Percentiles rank a stretch among this genome's conserved stretches.
These are phyloP conservation scores for Dactylellina sp. DNA, from an alignment of 2,329 filamentous ascomycete species.

Conservation along the genomic window DNA sequence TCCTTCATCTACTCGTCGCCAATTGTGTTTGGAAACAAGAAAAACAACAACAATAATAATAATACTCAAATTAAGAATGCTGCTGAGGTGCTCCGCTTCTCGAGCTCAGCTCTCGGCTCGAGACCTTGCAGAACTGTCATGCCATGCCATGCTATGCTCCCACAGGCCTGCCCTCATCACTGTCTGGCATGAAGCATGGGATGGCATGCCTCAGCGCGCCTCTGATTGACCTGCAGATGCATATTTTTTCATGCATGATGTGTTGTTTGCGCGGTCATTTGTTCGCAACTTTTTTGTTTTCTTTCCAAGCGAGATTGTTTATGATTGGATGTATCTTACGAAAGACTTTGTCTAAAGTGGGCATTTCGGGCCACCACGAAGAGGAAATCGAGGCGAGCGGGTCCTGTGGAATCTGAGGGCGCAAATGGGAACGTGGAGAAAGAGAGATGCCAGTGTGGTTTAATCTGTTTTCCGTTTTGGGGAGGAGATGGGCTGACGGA, in stretches of 20 bases:
- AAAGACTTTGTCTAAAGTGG: neutral
- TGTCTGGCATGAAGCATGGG: slow-evolving; percentile 8
- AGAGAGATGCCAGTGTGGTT: neutral
- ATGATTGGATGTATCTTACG: slow-evolving; percentile 1
- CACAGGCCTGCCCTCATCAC: slow-evolving; percentile 14
- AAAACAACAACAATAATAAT: too few relatives aligned
- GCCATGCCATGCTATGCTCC: slow-evolving; percentile 15
- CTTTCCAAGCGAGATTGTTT: slow-evolving; percentile 2
- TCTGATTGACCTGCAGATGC: slow-evolving; percentile 41
- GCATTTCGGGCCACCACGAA: neutral
- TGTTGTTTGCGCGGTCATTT: slow-evolving; percentile 55
- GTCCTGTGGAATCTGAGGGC: neutral
- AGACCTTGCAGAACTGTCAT: slow-evolving; percentile 29
- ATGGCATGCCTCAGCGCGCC: neutral
- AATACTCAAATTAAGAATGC: too few relatives aligned
- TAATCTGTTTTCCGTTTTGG: slow-evolving; percentile 46
- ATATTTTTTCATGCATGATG: slow-evolving; percentile 56
- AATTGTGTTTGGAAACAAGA: slow-evolving; percentile 6
- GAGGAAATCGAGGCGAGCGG: slow-evolving; percentile 11
- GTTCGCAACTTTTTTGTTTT: slow-evolving; percentile 6
- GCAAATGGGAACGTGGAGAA: neutral
- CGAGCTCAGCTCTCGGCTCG: slow-evolving; percentile 8
- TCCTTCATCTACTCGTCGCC: slow-evolving; percentile 22
- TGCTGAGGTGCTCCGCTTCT: slow-evolving; percentile 17
- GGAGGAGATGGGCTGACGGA: slow-evolving; percentile 19